Base-by-base conservation (phyloP, 2,329 filamentous ascomycete genomes). In the Penicillium sp. region DNA sequence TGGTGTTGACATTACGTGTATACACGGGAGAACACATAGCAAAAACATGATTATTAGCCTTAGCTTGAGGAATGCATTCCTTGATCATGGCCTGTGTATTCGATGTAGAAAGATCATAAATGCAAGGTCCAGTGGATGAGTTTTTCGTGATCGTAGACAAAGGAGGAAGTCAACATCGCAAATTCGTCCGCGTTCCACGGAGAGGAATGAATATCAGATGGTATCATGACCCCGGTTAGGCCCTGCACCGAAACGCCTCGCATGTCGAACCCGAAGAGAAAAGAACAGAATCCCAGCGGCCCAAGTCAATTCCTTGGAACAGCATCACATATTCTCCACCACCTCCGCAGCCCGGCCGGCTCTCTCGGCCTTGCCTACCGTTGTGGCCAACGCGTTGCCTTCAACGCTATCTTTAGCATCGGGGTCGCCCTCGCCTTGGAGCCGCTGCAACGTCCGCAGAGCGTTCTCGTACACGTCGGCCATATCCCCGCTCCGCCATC, bases 281-380 rank as follows among this genome's bases (percentile, higher is more conserved):
- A 33, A 44, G n/a, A 43, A n/a, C 3, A 17, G 35, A 41, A 36
- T 28, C 19, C 30, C n/a, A 20, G 30, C 3, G 7, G 19, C 19
- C 16, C 35, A 37, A 37, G 4, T 28, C 11, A 18, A 31, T 17
- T n/a, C 7, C 21, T 25, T 23, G 10, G 34, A 36, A 16, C 21
- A 19, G 20, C 19, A 17, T 10, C 53, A 72, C 52, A 69, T 67
- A 46, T 62, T 63, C 51, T 74, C 69, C 41, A 73, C 67, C n/a
- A 73, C 69, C 36, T 73, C 71, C 16, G 62, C 69, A 25, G 68
- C 69, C 34, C 59, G 60, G 15, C 58, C 62, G 21, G 71, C 71
- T 39, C 71, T 60, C 48, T 74, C 70, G 13, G 68, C 64, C 50
- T 68, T 72, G 14, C 70, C 71, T 17, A 73, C 59, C 7, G 71